Conservation (phyloP, 148 eudicot species). For the Suaeda aralocaspica region DNA sequence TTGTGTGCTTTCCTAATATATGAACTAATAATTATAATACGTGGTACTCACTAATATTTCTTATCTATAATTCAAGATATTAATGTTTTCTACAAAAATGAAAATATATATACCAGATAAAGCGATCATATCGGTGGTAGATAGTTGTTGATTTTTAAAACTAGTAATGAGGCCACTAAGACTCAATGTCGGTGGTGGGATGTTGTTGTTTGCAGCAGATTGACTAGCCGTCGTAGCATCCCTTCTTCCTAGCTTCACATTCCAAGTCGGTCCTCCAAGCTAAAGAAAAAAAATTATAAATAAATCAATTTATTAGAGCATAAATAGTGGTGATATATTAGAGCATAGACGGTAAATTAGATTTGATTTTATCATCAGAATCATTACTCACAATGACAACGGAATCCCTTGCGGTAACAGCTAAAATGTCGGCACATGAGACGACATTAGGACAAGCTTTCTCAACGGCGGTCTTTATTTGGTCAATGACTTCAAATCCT, state of each 20-base stretch:
- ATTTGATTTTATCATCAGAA: too few relatives aligned
- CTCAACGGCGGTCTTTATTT: conserved; percentile 69
- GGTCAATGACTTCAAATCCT: conserved; percentile 73
- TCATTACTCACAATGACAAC: conserved; percentile 48
- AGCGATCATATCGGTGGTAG: conserved; percentile 41
- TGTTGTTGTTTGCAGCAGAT: conserved; percentile 29
- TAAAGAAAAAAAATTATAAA: neutral
- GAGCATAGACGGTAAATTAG: too few relatives aligned
- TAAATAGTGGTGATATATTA: too few relatives aligned
- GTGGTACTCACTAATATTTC: too few relatives aligned
- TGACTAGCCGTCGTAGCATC: conserved; percentile 32
- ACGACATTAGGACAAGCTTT: conserved; percentile 64
- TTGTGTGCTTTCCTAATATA: too few relatives aligned
- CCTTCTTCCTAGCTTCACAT: conserved; percentile 41
- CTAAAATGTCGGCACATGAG: conserved; percentile 79
- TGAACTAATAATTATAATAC: too few relatives aligned
- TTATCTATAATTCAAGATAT: too few relatives aligned
- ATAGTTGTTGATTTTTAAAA: conserved; percentile 34
- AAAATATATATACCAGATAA: conserved; percentile 32
- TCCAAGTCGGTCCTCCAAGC: conserved; percentile 47
- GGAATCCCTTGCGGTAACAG: conserved; percentile 67
- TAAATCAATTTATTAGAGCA: too few relatives aligned
- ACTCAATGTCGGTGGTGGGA: conserved; percentile 37
- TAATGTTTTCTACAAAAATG: neutral
- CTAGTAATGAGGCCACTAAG: conserved; percentile 31